phyloP scores from a whole-genome alignment of 2,329 filamentous ascomycete genomes.

The Xylariaceae sp. region DNA sequence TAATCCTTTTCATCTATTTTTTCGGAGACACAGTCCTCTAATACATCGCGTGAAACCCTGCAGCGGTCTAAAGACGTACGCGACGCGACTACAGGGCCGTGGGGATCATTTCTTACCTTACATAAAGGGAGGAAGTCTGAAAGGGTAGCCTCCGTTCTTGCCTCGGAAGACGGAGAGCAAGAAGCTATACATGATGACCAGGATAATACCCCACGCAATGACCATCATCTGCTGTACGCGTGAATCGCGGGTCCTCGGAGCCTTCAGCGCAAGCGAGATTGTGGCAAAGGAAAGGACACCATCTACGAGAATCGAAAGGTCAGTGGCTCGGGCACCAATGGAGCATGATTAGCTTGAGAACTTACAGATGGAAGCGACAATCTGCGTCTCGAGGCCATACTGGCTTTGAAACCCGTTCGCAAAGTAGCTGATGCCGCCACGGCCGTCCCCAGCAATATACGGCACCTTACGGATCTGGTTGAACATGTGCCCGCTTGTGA shows the following conservation, averaged over 20 bases:
- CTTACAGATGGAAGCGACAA: conserved; percentile 89
- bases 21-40: conserved; percentile 1
- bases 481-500: conserved; percentile 98
- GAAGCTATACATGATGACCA: conserved; percentile 88
- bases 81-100: not conserved
- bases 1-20: conserved; percentile 9
- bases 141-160: conserved; percentile 94
- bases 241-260: conserved; percentile 76
- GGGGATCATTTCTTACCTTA: conserved; percentile 28
- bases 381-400: conserved; percentile 90
- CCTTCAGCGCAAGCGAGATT: conserved; percentile 87
- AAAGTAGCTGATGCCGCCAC: conserved; percentile 84
- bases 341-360: too few species aligned
- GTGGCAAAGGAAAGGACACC: conserved; percentile 81
- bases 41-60: conserved; percentile 6
- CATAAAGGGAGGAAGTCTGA: conserved; percentile 86
- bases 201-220: conserved; percentile 68
- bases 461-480: conserved; percentile 96
- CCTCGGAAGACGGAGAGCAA: conserved; percentile 86
- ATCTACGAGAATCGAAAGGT: conserved; percentile 15
- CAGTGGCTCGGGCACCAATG: conserved; percentile 28
- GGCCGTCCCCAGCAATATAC: conserved; percentile 80
- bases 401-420: conserved; percentile 90
- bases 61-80: not conserved
- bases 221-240: conserved; percentile 77